A percentile compares a stretch with the other conserved stretches of the same genome.
Evolutionary conservation across 2,329 filamentous ascomycete genomes (phyloP).

Genomic region (Aschersonia sp.): DNA sequence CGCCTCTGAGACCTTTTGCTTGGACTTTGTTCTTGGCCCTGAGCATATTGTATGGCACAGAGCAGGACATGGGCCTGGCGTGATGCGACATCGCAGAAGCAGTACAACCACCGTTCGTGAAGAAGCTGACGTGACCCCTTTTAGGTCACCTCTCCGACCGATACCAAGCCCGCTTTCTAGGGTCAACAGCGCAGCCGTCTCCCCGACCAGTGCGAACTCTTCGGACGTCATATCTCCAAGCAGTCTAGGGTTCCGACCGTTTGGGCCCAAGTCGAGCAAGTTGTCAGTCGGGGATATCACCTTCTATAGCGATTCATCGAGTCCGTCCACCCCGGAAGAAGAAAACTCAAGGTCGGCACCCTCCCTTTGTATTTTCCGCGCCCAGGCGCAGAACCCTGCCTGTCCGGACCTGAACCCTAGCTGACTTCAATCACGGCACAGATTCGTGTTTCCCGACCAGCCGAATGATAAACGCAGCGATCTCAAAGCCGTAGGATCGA

Average conservation of each 20-base stretch:
- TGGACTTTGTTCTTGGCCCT: too few relatives aligned
- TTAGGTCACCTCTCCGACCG: conserved; percentile 32
- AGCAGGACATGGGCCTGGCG: too few relatives aligned
- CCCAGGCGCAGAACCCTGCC: conserved; percentile 1
- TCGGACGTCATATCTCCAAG: conserved; percentile 9
- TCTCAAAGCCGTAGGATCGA: conserved; percentile 28
- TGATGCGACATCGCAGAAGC: not conserved
- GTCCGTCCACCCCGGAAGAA: conserved; percentile 17
- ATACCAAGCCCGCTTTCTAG: conserved; percentile 35
- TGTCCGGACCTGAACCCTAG: not conserved
- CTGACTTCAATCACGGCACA: conserved; percentile 6
- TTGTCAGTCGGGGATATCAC: conserved; percentile 12
- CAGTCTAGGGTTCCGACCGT: not conserved
- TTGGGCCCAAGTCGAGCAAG: not conserved
- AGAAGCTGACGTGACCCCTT: not conserved
- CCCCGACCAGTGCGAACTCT: conserved; percentile 26
- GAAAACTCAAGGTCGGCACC: conserved; percentile 14
- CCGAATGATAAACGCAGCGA: conserved; percentile 36
- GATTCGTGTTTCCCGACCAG: conserved; percentile 11
- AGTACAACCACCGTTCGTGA: not conserved
- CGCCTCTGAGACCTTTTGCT: too few relatives aligned
- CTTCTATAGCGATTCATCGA: conserved; percentile 22
- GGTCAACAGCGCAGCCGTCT: conserved; percentile 26
- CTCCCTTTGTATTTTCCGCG: too few relatives aligned
- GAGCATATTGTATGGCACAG: too few relatives aligned